Percentiles rank a stretch among this genome's conserved stretches.
These are phyloP conservation scores for Paraurostyla sp. DNA, from an alignment of 73 alveolate species.

Conservation along the genomic window DNA sequence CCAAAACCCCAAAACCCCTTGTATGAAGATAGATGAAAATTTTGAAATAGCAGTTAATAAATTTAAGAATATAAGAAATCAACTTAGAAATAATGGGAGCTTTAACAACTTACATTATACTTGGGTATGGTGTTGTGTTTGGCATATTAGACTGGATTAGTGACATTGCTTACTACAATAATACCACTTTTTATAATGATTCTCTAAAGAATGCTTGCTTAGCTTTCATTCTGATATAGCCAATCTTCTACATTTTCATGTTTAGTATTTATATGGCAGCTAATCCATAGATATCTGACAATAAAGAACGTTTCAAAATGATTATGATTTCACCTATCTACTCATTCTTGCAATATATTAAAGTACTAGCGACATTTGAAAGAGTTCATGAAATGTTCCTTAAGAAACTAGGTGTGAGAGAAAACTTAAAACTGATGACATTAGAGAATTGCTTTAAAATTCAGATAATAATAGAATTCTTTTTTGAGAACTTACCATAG, in stretches of 20 bases:
- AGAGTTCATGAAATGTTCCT: constrained; percentile 42
- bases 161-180: constrained; percentile 55
- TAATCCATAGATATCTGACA: constrained; percentile 35
- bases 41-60: constrained; percentile 2
- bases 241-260: constrained; percentile 62
- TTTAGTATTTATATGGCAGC: constrained; percentile 55
- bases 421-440: constrained; percentile 38
- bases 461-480: constrained; percentile 51
- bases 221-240: constrained; percentile 53
- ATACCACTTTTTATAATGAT: constrained; percentile 8
- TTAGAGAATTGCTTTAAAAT: constrained; percentile 65
- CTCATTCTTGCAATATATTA: constrained; percentile 48
- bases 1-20: too few species aligned
- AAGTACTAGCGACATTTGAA: constrained; percentile 25
- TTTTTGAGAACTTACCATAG: constrained; percentile 57
- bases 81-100: constrained; percentile 5
- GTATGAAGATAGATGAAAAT: too few species aligned
- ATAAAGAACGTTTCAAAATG: constrained; percentile 44
- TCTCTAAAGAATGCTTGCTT: constrained; percentile 33
- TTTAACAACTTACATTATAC: neutral
- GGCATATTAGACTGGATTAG: constrained; percentile 74
- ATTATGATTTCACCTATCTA: constrained; percentile 42
- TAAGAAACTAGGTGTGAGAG: neutral
- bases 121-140: constrained; percentile 63
- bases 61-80: neutral